Base-by-base conservation (phyloP, 2,329 filamentous ascomycete genomes). In the Fusarium tricinctum region DNA sequence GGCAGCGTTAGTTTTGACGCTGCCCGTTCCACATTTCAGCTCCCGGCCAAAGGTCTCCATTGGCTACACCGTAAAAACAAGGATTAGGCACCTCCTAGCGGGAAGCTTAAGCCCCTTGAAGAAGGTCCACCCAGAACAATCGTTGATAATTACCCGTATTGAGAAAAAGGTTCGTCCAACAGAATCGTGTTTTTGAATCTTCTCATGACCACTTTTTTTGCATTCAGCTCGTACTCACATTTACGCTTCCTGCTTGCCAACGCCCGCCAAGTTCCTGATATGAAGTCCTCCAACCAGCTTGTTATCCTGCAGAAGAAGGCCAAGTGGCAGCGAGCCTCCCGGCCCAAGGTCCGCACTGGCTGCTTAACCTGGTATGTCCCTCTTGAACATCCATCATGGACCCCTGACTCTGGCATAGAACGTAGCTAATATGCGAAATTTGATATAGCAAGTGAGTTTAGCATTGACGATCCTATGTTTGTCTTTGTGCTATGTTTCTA, bases 341-440 rank as follows among this genome's bases (percentile, higher is more conserved):
- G 54, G 26, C 57, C 62, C 6, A 71, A 71, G 47, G 51, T 59
- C 23, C 62, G 68, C 33, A 69, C 68, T 19, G 69, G 69, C 26
- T 72, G 69, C 33, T 54, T 69, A 22, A 68, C 68, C 30, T 71
- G 68, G 68, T 71, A 60, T 20, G 67, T 56, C 35, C 8, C 28
- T 43, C 14, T n/a, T 43, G 12, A 17, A 20, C 14, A 8, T 23
- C 7, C 14, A 8, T 23, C 7, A 8, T 8, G 7, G 9, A 17
- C 30, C 26, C 32, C 45, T 14, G 22, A 14, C 20, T 40, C 10
- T 14, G 12, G 12, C 19, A n/a, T 14, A 22, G 8, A 22, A 23
- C 17, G 22, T 26, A 35, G 57, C 55, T 68, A 19, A 66, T 13
- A 14, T 42, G 1, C 9, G 14, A 7, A 4, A 14, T 6, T 14